phyloP scores from a whole-genome alignment of 345 rosid species.

The Mallotus nudiflorus region DNA sequence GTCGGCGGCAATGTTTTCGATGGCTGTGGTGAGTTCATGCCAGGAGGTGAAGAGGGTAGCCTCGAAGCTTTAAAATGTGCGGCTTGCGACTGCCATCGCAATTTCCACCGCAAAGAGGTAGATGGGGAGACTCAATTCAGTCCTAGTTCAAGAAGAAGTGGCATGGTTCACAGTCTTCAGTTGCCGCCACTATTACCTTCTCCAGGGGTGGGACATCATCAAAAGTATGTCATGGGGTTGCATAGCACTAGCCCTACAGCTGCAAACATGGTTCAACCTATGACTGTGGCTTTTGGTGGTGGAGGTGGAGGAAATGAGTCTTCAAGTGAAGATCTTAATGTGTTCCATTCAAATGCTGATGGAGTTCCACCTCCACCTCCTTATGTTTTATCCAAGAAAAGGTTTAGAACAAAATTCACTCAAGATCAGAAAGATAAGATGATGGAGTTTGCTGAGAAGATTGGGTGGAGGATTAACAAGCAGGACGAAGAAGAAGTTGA shows the following conservation, averaged over 20 bases:
- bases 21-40: constrained; percentile 99
- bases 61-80: constrained; percentile 84
- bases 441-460: constrained; percentile 74
- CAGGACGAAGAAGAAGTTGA: constrained; percentile 68
- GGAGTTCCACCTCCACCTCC: constrained; percentile 42
- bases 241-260: constrained; percentile 46
- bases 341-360: constrained; percentile 47
- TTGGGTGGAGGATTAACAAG: constrained; percentile 74
- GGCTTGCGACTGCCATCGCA: constrained; percentile 95
- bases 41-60: constrained; percentile 84
- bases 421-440: constrained; percentile 73
- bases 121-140: constrained; percentile 50
- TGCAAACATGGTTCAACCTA: constrained; percentile 55
- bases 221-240: constrained; percentile 32
- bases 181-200: constrained; percentile 55
- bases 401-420: constrained; percentile 65
- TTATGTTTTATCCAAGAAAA: constrained; percentile 57
- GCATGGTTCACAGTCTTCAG: constrained; percentile 52
- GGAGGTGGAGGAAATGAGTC: constrained; percentile 65
- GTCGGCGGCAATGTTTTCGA: constrained; percentile 82
- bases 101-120: constrained; percentile 81
- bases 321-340: constrained; percentile 72
- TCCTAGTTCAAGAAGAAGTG: constrained; percentile 19
- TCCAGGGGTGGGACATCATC: constrained; percentile 38
- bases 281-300: constrained; percentile 67